Conservation (phyloP, 495 filamentous ascomycete species). For the Penicillium diatomitis region DNA sequence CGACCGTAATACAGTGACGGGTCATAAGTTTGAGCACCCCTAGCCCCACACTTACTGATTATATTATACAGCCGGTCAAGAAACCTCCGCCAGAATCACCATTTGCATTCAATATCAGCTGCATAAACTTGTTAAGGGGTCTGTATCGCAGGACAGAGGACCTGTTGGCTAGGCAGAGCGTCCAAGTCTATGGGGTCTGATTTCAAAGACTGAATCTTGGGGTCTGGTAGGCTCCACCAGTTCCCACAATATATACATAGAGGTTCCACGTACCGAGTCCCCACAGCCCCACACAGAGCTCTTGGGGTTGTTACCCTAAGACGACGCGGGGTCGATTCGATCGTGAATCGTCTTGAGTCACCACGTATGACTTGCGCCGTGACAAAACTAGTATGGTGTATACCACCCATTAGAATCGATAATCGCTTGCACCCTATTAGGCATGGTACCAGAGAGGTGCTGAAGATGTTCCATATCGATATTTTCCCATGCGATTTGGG, state of each 20-base stretch:
- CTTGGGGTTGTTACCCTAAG: too few species aligned
- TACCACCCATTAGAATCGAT: neutral
- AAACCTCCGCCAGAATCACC: neutral
- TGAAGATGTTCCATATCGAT: neutral
- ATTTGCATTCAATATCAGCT: neutral
- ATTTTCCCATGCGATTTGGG: constrained; percentile 1
- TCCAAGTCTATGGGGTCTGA: too few species aligned
- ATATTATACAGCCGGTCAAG: neutral
- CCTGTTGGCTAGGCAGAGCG: too few species aligned
- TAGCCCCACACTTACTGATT: neutral
- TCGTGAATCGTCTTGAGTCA: too few species aligned
- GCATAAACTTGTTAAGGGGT: neutral
- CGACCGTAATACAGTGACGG: neutral
- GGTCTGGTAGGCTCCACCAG: too few species aligned
- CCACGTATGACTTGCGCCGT: too few species aligned
- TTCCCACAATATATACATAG: too few species aligned
- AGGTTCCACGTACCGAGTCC: neutral
- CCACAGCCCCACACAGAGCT: too few species aligned
- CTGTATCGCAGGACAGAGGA: too few species aligned
- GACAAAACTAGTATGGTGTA: neutral
- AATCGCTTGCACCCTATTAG: neutral
- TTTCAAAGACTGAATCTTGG: too few species aligned
- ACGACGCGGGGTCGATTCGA: too few species aligned
- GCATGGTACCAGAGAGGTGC: neutral
- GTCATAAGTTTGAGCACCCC: neutral